Base-by-base conservation (phyloP, 345 rosid species). In the Murraya koenigii region DNA sequence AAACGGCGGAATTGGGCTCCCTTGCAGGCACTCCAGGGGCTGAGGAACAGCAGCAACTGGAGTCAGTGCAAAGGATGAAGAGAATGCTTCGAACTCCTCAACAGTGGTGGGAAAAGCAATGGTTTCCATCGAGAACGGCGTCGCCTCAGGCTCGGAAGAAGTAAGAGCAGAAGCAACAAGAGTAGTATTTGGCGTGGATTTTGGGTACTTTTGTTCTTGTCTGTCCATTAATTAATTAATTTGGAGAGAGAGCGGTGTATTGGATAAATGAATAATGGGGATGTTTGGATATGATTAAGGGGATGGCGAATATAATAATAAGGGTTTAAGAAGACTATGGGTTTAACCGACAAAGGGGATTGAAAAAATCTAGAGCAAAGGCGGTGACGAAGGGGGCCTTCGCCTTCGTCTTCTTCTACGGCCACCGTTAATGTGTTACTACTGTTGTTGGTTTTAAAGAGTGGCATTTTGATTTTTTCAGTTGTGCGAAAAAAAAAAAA, bases 1-100 rank as follows among this genome's bases (percentile, higher is more conserved):
- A 85, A 96, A 96, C 1, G 97, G 97, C 4, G 99, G 98, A 3
- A 92, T 60, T 3, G 88, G 96, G 25, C 60, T 91, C 68, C 85
- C 92, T 26, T 88, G 97, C 35, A 92, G 78, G 69, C 84, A 71
- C 75, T 86, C 92, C 38, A 95, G 81, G 7, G 98, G 96, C 77
- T 77, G 80, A 5, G 97, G 97, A 4, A 3, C 66, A 54, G 22
- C 47, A 28, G 65, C 76, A 54, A 47, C 20, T 61, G 83, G 64
- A n/a, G 77, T 61, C 7, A 61, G 55, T 54, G 58, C 70, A 64
- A 69, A 56, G 17, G 78, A 15, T 17, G 81, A n/a, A n/a, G n/a
- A 78, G 30, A 84, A 62, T 6, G 67, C 76, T 15, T 15, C 56
- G 7, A 52, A 52, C 56, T 52, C 56, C 1, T 17, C 56, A 0